A percentile compares a stretch with the other conserved stretches of the same genome.
Evolutionary conservation across 2,329 filamentous ascomycete species (phyloP).

Genomic region (Nothophaeocryptopus gaeumannii): DNA sequence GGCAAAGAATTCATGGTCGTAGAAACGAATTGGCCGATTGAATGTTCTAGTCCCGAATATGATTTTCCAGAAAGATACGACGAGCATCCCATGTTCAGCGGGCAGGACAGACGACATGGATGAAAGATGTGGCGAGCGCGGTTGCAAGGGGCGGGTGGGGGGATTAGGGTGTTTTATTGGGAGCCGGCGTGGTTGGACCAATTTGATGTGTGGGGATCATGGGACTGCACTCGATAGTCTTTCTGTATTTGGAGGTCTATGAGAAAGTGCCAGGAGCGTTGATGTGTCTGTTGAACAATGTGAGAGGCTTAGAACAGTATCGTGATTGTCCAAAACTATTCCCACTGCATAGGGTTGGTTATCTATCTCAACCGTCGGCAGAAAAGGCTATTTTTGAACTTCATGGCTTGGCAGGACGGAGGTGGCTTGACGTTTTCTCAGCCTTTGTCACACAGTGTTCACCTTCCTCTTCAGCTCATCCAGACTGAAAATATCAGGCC

Average conservation of each 20-base stretch:
- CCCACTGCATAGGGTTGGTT: too few species aligned
- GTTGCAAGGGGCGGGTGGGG: slow-evolving; percentile 26
- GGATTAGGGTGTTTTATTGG: slow-evolving; percentile 35
- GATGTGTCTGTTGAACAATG: too few species aligned
- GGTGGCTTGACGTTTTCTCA: too few species aligned
- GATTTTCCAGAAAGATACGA: slow-evolving; percentile 26
- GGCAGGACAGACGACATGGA: slow-evolving; percentile 30
- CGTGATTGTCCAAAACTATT: too few species aligned
- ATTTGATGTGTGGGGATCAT: slow-evolving; percentile 31
- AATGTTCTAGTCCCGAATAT: slow-evolving; percentile 28
- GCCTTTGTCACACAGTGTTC: too few species aligned
- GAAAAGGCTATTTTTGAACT: too few species aligned
- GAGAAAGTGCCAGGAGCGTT: background rate
- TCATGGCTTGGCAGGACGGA: too few species aligned
- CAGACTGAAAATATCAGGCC: too few species aligned
- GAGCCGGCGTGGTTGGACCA: slow-evolving; percentile 33
- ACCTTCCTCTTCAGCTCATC: too few species aligned
- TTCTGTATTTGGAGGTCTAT: slow-evolving; percentile 18
- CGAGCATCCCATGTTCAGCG: slow-evolving; percentile 27
- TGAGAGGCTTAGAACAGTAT: too few species aligned
- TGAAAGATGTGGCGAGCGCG: slow-evolving; percentile 26
- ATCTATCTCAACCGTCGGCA: too few species aligned
- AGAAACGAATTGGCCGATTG: slow-evolving; percentile 33
- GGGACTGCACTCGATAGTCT: slow-evolving; percentile 28
- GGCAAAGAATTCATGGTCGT: slow-evolving; percentile 30